Evolutionary conservation across 805 yeast species (phyloP).

Genomic region (Kodamaea laetipori): DNA sequence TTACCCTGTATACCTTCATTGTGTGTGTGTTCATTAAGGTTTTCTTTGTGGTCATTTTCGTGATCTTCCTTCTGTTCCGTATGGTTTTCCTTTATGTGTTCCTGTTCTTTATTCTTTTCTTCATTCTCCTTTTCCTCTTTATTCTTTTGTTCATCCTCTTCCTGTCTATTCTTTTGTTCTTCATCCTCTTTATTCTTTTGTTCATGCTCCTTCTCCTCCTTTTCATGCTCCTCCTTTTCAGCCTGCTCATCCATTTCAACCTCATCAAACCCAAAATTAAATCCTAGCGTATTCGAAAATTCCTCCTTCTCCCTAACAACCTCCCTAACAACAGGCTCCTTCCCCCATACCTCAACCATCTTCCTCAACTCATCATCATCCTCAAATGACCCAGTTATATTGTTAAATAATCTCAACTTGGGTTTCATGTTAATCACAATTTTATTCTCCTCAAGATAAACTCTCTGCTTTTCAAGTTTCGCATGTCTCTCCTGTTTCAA

Average conservation of each 20-base stretch:
- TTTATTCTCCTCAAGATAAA: constrained; percentile 10
- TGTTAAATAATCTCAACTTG: constrained; percentile 17
- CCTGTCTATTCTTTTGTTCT: neutral
- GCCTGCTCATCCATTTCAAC: constrained; percentile 8
- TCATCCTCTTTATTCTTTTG: constrained; percentile 4
- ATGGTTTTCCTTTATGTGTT: constrained; percentile 4
- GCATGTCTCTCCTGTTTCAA: constrained; percentile 6
- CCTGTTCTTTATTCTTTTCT: neutral
- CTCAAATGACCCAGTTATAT: constrained; percentile 15
- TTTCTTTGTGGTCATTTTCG: too few relatives aligned
- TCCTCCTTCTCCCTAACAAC: constrained; percentile 4
- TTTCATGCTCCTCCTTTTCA: constrained; percentile 4
- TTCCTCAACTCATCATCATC: constrained; percentile 15
- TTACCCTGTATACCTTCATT: too few relatives aligned
- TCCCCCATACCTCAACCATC: constrained; percentile 25
- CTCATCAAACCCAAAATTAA: constrained; percentile 17
- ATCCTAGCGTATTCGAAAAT: constrained; percentile 23
- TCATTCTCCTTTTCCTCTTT: constrained; percentile 3
- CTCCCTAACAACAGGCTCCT: constrained; percentile 16
- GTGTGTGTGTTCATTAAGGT: too few relatives aligned
- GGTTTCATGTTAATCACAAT: constrained; percentile 21
- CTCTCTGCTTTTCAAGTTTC: constrained; percentile 7
- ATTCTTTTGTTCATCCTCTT: constrained; percentile 1
- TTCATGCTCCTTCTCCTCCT: constrained; percentile 1
- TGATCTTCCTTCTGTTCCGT: neutral